A percentile compares a stretch with the other conserved stretches of the same genome.
Evolutionary conservation across 805 yeast species (phyloP).

Genomic region (Sporopachydermia lactativora): DNA sequence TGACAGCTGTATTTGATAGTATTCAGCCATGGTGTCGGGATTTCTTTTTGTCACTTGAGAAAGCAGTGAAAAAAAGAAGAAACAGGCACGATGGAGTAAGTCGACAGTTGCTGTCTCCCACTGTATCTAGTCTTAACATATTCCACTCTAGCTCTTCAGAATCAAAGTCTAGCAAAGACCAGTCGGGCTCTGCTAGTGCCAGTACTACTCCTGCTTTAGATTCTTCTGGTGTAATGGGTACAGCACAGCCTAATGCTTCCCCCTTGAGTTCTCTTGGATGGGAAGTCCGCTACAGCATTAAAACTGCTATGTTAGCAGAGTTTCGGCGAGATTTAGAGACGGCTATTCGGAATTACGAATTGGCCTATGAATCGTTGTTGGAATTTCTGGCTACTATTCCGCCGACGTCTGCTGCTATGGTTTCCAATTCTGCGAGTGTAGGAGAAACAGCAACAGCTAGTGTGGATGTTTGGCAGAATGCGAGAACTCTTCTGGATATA

Average conservation of each 20-base stretch:
- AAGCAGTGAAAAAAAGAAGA: conserved; percentile 25
- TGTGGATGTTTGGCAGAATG: conserved; percentile 26
- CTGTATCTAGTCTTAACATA: conserved; percentile 2
- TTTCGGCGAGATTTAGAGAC: conserved; percentile 31
- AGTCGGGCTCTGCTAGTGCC: not conserved
- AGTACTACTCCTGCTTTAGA: not conserved
- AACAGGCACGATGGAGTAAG: conserved; percentile 11
- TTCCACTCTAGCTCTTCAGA: not conserved
- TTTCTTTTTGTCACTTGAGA: conserved; percentile 28
- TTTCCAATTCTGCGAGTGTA: conserved; percentile 1
- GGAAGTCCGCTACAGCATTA: conserved; percentile 37
- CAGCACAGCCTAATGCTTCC: conserved; percentile 4
- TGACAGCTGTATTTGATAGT: conserved; percentile 19
- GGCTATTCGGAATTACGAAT: conserved; percentile 36
- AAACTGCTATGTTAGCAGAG: conserved; percentile 36
- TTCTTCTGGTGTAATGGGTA: conserved; percentile 1
- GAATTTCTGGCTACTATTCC: conserved; percentile 22
- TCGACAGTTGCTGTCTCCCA: not conserved
- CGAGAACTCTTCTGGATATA: conserved; percentile 41
- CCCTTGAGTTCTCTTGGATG: conserved; percentile 23
- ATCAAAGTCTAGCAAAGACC: no score
- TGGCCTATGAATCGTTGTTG: conserved; percentile 36
- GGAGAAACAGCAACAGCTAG: conserved; percentile 10
- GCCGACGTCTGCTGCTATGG: conserved; percentile 6
- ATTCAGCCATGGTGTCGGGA: conserved; percentile 25